Evolutionary conservation across 2,329 filamentous ascomycete genomes (phyloP).

Genomic region (Huntiella bhutanensis): DNA sequence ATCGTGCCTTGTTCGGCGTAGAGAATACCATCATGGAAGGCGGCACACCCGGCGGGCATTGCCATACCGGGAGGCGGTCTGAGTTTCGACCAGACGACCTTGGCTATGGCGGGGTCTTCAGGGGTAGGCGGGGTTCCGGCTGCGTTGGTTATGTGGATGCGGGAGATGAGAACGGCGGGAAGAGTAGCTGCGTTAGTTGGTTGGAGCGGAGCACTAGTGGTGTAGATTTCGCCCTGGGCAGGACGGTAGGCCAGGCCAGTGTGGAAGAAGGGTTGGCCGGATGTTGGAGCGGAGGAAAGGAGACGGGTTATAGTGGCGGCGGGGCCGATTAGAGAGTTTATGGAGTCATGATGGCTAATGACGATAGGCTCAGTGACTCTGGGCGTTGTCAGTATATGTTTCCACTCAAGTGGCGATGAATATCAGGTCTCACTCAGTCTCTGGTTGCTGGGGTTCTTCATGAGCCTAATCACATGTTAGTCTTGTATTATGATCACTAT

Average conservation of each 20-base stretch:
- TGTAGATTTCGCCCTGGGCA: slow-evolving; percentile 23
- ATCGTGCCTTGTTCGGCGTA: slow-evolving; percentile 24
- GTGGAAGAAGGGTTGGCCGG: slow-evolving; percentile 27
- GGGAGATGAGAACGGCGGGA: slow-evolving; percentile 27
- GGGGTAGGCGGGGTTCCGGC: slow-evolving; percentile 12
- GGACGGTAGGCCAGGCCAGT: slow-evolving; percentile 25
- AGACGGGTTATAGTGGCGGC: slow-evolving; percentile 22
- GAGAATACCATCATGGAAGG: slow-evolving; percentile 23
- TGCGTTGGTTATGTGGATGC: slow-evolving; percentile 17
- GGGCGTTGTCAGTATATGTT: too few species aligned
- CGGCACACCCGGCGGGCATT: slow-evolving; percentile 24
- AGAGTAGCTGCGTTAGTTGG: slow-evolving; percentile 19
- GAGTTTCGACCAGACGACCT: slow-evolving; percentile 23
- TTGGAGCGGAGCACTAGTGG: slow-evolving; percentile 26
- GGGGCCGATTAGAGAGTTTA: slow-evolving; percentile 19
- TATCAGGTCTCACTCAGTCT: too few species aligned
- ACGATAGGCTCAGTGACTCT: too few species aligned
- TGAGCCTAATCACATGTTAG: too few species aligned
- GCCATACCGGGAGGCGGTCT: slow-evolving; percentile 24
- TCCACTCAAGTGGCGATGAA: too few species aligned
- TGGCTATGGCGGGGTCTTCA: slow-evolving; percentile 15
- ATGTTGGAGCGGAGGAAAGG: slow-evolving; percentile 22
- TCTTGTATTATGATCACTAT: too few species aligned
- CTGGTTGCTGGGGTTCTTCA: too few species aligned
- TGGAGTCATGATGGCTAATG: slow-evolving; percentile 21